Percentiles rank a stretch among this genome's conserved stretches.
phyloP scores from a whole-genome alignment of 176 grass and related monocot genomes.

The Coix lacrymajobi region DNA sequence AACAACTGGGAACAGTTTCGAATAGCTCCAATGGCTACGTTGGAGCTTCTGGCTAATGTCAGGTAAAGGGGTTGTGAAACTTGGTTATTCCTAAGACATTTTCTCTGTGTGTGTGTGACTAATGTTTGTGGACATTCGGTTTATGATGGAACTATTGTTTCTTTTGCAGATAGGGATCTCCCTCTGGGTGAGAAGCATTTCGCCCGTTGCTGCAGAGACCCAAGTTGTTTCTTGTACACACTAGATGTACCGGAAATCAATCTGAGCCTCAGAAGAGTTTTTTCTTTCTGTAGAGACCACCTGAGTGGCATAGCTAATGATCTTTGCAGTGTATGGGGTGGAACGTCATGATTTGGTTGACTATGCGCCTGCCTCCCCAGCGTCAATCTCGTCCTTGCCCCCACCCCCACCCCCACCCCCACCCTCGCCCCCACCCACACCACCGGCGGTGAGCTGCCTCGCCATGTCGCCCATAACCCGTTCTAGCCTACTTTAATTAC shows the following conservation, averaged over 20 bases:
- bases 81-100: background rate
- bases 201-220: background rate
- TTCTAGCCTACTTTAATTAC: too few species aligned
- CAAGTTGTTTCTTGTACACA: background rate
- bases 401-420: too few species aligned
- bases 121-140: background rate
- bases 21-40: constrained; percentile 35
- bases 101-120: background rate
- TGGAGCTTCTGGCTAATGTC: constrained; percentile 25
- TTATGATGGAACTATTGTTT: background rate
- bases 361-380: too few species aligned
- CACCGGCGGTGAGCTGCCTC: too few species aligned
- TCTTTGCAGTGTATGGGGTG: background rate
- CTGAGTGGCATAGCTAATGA: background rate
- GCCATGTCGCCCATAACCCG: too few species aligned
- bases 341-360: background rate
- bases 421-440: too few species aligned
- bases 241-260: background rate
- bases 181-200: background rate
- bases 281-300: background rate
- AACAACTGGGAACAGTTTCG: constrained; percentile 37
- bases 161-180: constrained; percentile 6
- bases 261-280: background rate
- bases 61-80: background rate
- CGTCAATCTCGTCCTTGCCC: too few species aligned